A percentile compares a stretch with the other conserved stretches of the same genome.
Evolutionary conservation across 805 yeast genomes (phyloP).

Genomic region (Metschnikowia kunwiensis): DNA sequence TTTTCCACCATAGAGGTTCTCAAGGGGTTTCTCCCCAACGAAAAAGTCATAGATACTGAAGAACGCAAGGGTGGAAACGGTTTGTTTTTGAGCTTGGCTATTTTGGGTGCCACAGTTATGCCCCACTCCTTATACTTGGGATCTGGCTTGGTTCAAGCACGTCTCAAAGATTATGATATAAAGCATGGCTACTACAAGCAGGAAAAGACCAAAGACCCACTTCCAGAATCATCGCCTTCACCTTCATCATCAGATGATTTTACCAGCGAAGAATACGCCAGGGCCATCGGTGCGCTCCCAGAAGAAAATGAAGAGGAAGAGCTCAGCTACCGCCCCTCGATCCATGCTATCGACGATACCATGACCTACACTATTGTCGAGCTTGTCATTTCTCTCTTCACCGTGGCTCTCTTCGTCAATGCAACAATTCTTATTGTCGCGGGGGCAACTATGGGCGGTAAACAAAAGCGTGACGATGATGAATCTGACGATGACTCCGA

Average conservation of each 20-base stretch:
- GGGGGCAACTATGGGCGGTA: conserved; percentile 68
- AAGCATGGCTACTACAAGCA: conserved; percentile 56
- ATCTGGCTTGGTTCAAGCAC: conserved; percentile 82
- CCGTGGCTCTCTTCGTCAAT: conserved; percentile 91
- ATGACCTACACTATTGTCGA: conserved; percentile 81
- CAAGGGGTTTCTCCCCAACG: conserved; percentile 49
- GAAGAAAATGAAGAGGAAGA: conserved; percentile 28
- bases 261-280: conserved; percentile 13
- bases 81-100: conserved; percentile 72
- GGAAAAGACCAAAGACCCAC: neutral
- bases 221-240: neutral
- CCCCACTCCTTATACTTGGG: conserved; percentile 87
- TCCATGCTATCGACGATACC: conserved; percentile 75
- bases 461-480: conserved; percentile 18
- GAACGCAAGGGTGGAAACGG: conserved; percentile 45
- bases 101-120: conserved; percentile 93
- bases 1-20: conserved; percentile 52
- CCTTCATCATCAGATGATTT: conserved; percentile 1
- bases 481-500: conserved; percentile 18
- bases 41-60: conserved; percentile 31
- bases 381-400: conserved; percentile 72
- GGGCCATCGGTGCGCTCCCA: conserved; percentile 6
- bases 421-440: conserved; percentile 88
- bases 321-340: conserved; percentile 61
- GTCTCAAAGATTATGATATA: conserved; percentile 71